phyloP scores from a whole-genome alignment of 139 green algal species.

The Chlorella ohadii region DNA sequence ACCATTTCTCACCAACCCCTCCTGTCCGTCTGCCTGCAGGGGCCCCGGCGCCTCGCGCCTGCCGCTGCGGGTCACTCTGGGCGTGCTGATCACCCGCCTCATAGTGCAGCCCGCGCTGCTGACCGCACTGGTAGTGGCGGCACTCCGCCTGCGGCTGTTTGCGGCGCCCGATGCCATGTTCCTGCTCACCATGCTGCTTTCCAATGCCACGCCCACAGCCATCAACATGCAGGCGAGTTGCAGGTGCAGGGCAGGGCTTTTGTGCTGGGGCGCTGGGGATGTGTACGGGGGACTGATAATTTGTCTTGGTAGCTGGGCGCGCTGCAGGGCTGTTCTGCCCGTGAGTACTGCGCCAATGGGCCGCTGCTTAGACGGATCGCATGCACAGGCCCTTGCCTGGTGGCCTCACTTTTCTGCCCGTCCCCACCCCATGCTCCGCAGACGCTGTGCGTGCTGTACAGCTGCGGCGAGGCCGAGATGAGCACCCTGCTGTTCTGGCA shows the following conservation, averaged over 20 bases:
- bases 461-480: conserved; percentile 58
- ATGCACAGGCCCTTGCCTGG: no score
- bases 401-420: no score
- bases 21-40: conserved; percentile 12
- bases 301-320: no score
- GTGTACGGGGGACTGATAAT: no score
- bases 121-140: conserved; percentile 43
- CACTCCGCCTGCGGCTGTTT: conserved; percentile 45
- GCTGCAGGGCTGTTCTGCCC: no score
- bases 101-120: conserved; percentile 58
- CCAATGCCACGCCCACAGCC: conserved; percentile 69
- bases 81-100: conserved; percentile 48
- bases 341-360: no score
- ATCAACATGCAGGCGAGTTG: conserved; percentile 66
- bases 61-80: conserved; percentile 36
- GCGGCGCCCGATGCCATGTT: conserved; percentile 66
- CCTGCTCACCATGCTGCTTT: conserved; percentile 63
- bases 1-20: no score
- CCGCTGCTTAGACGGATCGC: no score
- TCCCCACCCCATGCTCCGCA: neutral
- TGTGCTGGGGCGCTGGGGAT: no score
- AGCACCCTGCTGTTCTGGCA: conserved; percentile 70
- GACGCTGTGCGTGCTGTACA: conserved; percentile 62
- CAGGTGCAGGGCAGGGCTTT: no score
- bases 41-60: conserved; percentile 41